Percentiles rank a stretch among this genome's conserved stretches.
These are phyloP conservation scores for Ramalina peruviana DNA, from an alignment of 495 filamentous ascomycete species.

Conservation along the genomic window DNA sequence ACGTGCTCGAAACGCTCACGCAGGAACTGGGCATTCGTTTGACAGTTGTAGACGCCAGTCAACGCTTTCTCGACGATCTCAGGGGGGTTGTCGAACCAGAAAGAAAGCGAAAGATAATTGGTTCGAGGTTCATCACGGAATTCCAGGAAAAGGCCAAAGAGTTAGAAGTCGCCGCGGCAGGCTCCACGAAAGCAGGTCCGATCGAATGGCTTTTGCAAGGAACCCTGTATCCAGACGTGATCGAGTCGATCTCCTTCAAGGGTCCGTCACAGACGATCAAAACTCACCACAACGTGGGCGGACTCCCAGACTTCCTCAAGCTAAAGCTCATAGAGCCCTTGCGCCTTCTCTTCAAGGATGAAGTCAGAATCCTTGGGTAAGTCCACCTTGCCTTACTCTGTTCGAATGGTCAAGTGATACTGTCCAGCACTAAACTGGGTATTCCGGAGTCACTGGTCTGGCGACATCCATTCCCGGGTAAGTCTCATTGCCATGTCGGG, in stretches of 20 bases:
- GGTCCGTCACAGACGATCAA: constrained; percentile 74
- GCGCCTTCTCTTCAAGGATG: constrained; percentile 70
- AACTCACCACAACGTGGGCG: constrained; percentile 77
- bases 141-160: constrained; percentile 70
- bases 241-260: constrained; percentile 7
- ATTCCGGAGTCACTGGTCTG: constrained; percentile 66
- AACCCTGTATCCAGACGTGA: constrained; percentile 52
- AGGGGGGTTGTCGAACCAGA: constrained; percentile 73
- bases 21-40: constrained; percentile 79
- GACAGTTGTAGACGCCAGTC: constrained; percentile 68
- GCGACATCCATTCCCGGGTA: constrained; percentile 65
- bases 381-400: background rate
- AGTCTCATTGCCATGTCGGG: background rate
- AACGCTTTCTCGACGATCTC: constrained; percentile 59
- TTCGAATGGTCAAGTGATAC: background rate
- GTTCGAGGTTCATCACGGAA: constrained; percentile 70
- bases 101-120: constrained; percentile 89
- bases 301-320: constrained; percentile 41
- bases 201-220: constrained; percentile 81
- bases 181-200: constrained; percentile 45
- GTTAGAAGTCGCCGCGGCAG: constrained; percentile 53
- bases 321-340: constrained; percentile 70
- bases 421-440: constrained; percentile 49
- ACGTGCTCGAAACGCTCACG: constrained; percentile 61
- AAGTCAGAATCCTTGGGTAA: constrained; percentile 26